Conservation (phyloP, 176 grass and related monocot genomes). For the Oryza coarctata region DNA sequence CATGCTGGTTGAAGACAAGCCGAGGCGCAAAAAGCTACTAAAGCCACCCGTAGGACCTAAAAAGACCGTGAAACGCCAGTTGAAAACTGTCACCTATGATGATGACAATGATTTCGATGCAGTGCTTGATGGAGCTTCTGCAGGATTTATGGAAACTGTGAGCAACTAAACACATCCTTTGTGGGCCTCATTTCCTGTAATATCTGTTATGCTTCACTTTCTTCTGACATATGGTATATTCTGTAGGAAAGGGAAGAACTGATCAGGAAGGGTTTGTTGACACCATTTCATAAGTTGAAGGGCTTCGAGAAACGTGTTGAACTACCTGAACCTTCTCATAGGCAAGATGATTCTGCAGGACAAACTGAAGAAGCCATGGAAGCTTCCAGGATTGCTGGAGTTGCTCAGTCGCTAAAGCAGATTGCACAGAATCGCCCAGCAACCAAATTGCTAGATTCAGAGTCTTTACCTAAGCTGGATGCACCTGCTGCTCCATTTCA, state of each 20-base stretch:
- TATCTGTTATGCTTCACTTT: neutral
- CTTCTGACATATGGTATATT: conserved; percentile 26
- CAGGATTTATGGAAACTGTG: conserved; percentile 93
- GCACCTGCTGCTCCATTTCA: conserved; percentile 82
- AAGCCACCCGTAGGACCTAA: conserved; percentile 25
- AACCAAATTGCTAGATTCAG: conserved; percentile 79
- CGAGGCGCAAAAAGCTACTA: conserved; percentile 42
- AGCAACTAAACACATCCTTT: neutral
- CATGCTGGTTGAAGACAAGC: conserved; percentile 65
- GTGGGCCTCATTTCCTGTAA: neutral
- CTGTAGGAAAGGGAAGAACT: conserved; percentile 82
- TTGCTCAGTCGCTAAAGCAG: conserved; percentile 57
- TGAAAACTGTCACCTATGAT: conserved; percentile 66
- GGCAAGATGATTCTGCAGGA: conserved; percentile 25
- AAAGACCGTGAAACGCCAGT: conserved; percentile 16
- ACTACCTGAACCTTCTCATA: conserved; percentile 40
- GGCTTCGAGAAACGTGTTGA: conserved; percentile 84
- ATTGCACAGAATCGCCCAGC: conserved; percentile 58
- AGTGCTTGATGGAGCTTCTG: conserved; percentile 72
- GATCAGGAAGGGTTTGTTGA: conserved; percentile 80
- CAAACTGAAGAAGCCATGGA: conserved; percentile 41
- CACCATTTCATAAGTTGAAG: conserved; percentile 91
- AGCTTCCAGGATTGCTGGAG: conserved; percentile 66
- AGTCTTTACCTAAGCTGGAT: conserved; percentile 70
- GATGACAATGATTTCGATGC: conserved; percentile 79